phyloP scores from a whole-genome alignment of 2,329 filamentous ascomycete genomes.

The Rachicladosporium sp. region DNA sequence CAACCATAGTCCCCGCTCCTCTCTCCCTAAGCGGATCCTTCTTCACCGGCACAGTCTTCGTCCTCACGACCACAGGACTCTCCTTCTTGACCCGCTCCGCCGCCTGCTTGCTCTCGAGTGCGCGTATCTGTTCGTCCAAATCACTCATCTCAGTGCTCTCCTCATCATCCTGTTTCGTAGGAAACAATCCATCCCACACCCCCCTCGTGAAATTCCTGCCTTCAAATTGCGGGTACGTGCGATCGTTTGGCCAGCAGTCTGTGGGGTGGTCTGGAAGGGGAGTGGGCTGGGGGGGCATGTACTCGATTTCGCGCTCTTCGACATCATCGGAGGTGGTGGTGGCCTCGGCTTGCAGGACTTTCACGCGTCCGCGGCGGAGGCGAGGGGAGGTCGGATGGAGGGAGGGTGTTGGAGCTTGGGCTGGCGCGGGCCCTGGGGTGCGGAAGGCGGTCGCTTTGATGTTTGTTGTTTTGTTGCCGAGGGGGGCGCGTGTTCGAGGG shows the following conservation, averaged over 20 bases:
- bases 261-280: constrained; percentile 25
- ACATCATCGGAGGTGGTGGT: constrained; percentile 29
- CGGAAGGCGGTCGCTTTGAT: constrained; percentile 63
- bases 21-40: constrained; percentile 1
- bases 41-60: constrained; percentile 1
- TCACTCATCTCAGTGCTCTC: constrained; percentile 52
- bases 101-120: constrained; percentile 14
- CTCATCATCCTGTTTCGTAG: constrained; percentile 47
- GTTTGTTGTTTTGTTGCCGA: constrained; percentile 95
- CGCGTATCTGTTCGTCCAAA: constrained; percentile 43
- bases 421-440: constrained; percentile 44
- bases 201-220: constrained; percentile 42
- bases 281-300: constrained; percentile 64
- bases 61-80: constrained; percentile 1
- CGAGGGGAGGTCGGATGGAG: constrained; percentile 47
- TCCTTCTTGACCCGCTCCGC: constrained; percentile 12
- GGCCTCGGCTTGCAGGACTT: constrained; percentile 48
- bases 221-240: constrained; percentile 28
- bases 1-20: constrained; percentile 40
- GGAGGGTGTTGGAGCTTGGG: constrained; percentile 32
- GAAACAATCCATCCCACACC: constrained; percentile 35
- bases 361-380: constrained; percentile 41
- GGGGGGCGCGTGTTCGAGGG: constrained; percentile 60
- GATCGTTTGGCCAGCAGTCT: constrained; percentile 15
- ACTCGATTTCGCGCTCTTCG: constrained; percentile 70